Conservation (phyloP, 148 eudicot genomes). For the Chenopodium suecicum region DNA sequence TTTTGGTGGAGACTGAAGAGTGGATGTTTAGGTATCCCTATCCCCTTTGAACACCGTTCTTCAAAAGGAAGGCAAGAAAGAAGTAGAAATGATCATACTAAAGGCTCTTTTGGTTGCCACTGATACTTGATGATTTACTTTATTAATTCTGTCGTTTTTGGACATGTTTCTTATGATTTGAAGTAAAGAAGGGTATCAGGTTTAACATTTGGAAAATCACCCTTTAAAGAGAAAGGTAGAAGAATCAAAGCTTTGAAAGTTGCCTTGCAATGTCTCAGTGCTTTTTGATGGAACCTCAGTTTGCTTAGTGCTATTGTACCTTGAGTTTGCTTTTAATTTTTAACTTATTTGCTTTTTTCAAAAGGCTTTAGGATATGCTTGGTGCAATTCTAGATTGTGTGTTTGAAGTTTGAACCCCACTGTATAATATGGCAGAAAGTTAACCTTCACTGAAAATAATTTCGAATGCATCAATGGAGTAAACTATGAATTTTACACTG, state of each 20-base stretch:
- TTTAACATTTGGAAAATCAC: constrained; percentile 20
- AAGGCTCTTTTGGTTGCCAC: constrained; percentile 28
- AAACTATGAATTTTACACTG: neutral
- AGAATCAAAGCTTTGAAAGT: constrained; percentile 28
- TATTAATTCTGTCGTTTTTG: constrained; percentile 21
- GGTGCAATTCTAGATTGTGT: neutral
- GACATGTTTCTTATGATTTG: constrained; percentile 23
- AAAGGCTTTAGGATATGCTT: constrained; percentile 19
- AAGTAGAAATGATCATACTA: constrained; percentile 24
- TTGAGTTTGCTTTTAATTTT: constrained; percentile 13
- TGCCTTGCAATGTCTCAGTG: constrained; percentile 25
- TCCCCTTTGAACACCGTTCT: constrained; percentile 12
- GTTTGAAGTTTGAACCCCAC: constrained; percentile 2
- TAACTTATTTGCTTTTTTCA: constrained; percentile 7
- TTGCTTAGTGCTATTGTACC: constrained; percentile 19
- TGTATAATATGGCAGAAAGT: constrained; percentile 5
- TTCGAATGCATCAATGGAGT: constrained; percentile 11
- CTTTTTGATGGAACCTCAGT: constrained; percentile 23
- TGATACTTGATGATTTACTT: constrained; percentile 22
- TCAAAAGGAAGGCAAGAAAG: constrained; percentile 4
- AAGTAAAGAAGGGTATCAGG: constrained; percentile 24
- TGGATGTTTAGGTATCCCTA: constrained; percentile 17
- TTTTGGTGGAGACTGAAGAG: constrained; percentile 6
- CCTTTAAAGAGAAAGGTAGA: constrained; percentile 15
- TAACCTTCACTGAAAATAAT: neutral